Conservation (phyloP, 129 eudicot species). For the Escallonia rubra region DNA sequence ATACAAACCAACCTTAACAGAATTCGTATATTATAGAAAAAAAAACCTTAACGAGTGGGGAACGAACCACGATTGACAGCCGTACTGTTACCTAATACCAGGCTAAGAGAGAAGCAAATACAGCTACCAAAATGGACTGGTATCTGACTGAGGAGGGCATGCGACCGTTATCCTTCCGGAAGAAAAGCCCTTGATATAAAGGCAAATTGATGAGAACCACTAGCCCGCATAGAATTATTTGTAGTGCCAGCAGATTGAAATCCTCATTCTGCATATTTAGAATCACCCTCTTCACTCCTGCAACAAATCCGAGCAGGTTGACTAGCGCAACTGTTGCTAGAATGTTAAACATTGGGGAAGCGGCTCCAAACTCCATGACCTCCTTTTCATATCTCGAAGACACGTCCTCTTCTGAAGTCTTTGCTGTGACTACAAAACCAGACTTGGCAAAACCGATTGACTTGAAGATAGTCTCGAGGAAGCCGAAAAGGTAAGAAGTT, state of each 20-base stretch:
- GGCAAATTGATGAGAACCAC: constrained; percentile 18
- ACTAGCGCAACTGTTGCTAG: constrained; percentile 3
- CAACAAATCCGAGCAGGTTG: constrained; percentile 17
- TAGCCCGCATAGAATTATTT: constrained; percentile 6
- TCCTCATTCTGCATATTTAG: not conserved
- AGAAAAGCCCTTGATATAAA: constrained; percentile 21
- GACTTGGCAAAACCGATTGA: constrained; percentile 14
- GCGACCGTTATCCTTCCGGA: constrained; percentile 29
- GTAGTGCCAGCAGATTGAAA: constrained; percentile 2
- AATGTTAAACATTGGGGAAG: not conserved
- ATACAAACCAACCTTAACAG: too few relatives aligned
- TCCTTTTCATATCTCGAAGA: constrained; percentile 16
- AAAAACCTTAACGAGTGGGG: too few relatives aligned
- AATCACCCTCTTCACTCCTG: not conserved
- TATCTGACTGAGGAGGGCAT: constrained; percentile 9
- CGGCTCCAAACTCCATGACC: not conserved
- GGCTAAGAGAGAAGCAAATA: not conserved
- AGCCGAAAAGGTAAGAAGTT: constrained; percentile 34
- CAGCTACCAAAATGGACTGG: constrained; percentile 16
- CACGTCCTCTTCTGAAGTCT: constrained; percentile 23
- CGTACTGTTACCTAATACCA: not conserved
- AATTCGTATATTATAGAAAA: too few relatives aligned
- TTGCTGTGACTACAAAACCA: constrained; percentile 22
- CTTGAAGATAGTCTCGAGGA: constrained; percentile 20
- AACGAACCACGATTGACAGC: too few relatives aligned